phyloP scores from a whole-genome alignment of 208 protist species.

The Leptomonas pyrrhocoris region DNA sequence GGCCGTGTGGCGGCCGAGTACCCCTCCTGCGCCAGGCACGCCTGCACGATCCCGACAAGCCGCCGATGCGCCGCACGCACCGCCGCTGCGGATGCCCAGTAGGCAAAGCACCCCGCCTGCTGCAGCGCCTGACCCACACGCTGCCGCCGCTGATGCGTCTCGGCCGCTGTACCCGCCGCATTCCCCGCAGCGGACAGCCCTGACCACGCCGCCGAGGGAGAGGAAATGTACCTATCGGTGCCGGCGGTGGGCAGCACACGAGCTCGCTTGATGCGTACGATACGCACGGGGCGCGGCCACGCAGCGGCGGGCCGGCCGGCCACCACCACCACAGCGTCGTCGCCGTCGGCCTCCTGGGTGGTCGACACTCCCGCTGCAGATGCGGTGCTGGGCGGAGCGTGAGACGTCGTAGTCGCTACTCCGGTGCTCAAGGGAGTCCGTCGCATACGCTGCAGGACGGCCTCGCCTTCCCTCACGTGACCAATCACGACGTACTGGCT shows the following conservation, averaged over 20 bases:
- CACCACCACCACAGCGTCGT: too few species aligned
- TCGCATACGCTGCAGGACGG: constrained; percentile 50
- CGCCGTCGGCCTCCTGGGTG: background rate
- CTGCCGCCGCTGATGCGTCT: constrained; percentile 10
- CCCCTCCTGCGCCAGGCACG: background rate
- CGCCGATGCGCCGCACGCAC: constrained; percentile 36
- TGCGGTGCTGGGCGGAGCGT: background rate
- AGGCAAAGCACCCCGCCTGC: constrained; percentile 54
- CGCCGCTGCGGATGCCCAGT: constrained; percentile 45
- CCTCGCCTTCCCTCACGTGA: constrained; percentile 58
- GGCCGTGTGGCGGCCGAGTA: constrained; percentile 11
- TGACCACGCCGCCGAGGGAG: constrained; percentile 4
- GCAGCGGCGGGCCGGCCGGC: constrained; percentile 24
- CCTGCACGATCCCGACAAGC: constrained; percentile 23
- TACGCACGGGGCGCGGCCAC: constrained; percentile 47
- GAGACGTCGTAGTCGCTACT: background rate
- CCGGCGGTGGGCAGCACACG: constrained; percentile 67
- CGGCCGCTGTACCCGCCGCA: background rate
- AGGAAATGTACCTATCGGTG: constrained; percentile 34
- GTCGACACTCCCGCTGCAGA: background rate
- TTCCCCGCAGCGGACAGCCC: constrained; percentile 4
- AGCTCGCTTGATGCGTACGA: constrained; percentile 68
- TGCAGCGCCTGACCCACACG: constrained; percentile 21
- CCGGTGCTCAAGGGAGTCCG: constrained; percentile 24
- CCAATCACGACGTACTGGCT: constrained; percentile 61